Evolutionary conservation across 2,329 filamentous ascomycete species (phyloP), one percentile per base, ranked within the genome.

Genomic region (Aspergillus sp.): DNA sequence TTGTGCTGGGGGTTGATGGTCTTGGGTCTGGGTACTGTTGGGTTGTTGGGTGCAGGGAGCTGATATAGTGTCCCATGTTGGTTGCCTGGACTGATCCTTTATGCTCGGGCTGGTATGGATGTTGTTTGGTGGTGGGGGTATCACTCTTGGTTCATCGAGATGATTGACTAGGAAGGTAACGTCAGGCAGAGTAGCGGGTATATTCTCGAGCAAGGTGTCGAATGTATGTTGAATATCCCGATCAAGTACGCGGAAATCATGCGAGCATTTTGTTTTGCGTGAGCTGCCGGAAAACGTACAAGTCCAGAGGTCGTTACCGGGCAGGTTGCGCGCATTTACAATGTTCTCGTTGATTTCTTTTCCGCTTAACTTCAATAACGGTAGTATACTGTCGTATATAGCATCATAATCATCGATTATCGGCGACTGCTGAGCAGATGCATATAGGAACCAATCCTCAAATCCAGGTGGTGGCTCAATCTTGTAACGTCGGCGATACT

Each of bases 141-240:
- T 36, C n/a, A 63, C 58, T 3, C 56, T 59, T 2, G 62, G 62
- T 28, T 64, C 62, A 45, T 64, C 62, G 9, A 64, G 59, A 17
- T 64, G 62, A 52, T 64, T 64, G 41, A 64, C 49, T 8, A 62
- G 57, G 17, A 64, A 64, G 17, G 12, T 58, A 25, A 59, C 9
- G 38, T 61, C 45, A 6, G 62, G 62, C 2, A 64, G 43, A 23
- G 38, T 32, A 2, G 30, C 53, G n/a, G 15, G 51, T 17, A 62
- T 10, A 25, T 43, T 45, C 9, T 17, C 5, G 5, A 64, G 17
- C 12, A 62, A 23, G 1, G 13, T 48, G 7, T 64, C 28, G 9
- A 64, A 57, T 19, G 21, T 51, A 17, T 12, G 8, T 23, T 59
- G 53, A 17, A 59, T 49, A 45, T 57, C 25, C 41, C 62, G 52